phyloP scores from a whole-genome alignment of 2,329 filamentous ascomycete genomes.

The Aspergillus flavus region DNA sequence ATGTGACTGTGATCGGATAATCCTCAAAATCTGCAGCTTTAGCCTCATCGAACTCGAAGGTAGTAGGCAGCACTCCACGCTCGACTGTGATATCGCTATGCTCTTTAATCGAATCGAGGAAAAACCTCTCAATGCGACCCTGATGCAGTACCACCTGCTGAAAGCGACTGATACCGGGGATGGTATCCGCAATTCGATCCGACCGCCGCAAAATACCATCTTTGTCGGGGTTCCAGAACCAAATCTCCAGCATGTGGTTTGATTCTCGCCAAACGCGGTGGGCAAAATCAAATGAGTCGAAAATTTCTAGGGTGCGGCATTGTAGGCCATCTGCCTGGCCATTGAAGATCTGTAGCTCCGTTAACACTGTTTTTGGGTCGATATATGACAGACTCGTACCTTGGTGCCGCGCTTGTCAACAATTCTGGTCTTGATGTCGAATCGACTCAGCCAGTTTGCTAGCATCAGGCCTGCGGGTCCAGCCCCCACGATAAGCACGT shows the following conservation, averaged over 20 bases:
- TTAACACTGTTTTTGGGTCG: neutral
- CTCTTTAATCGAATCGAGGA: constrained; percentile 62
- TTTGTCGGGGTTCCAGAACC: constrained; percentile 59
- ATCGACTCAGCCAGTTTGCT: constrained; percentile 15
- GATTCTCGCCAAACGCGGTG: neutral
- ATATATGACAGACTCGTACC: neutral
- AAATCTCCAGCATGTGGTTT: neutral
- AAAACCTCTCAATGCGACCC: constrained; percentile 69
- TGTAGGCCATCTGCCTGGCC: constrained; percentile 59
- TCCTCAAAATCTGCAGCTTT: constrained; percentile 51
- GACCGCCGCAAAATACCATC: constrained; percentile 60
- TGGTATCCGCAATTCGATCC: constrained; percentile 65
- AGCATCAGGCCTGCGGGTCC: constrained; percentile 22
- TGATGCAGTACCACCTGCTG: constrained; percentile 71
- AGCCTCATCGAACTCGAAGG: constrained; percentile 56
- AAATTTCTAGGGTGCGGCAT: constrained; percentile 62
- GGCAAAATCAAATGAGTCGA: constrained; percentile 2
- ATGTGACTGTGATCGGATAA: constrained; percentile 63
- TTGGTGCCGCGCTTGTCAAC: constrained; percentile 20
- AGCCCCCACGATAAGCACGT: constrained; percentile 22
- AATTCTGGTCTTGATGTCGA: constrained; percentile 17
- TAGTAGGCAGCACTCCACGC: constrained; percentile 60
- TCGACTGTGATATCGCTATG: constrained; percentile 60
- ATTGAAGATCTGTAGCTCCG: constrained; percentile 15
- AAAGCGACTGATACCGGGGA: constrained; percentile 63